phyloP scores from a whole-genome alignment of 2,329 filamentous ascomycete genomes.

The Hypoxylon sp. region DNA sequence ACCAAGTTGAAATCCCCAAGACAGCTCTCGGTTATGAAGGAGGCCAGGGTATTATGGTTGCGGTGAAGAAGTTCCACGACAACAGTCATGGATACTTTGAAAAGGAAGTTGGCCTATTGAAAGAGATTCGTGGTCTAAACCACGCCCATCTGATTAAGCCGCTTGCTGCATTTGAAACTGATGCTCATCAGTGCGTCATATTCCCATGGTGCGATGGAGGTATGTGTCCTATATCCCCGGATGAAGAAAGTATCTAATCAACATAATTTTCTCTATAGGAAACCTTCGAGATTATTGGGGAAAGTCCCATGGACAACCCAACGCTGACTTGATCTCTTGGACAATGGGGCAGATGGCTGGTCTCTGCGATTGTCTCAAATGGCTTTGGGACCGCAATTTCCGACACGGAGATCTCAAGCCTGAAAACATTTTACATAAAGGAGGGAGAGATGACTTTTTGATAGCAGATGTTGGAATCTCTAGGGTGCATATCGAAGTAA shows the following conservation, averaged over 20 bases:
- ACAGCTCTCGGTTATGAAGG: too few species aligned
- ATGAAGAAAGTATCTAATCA: not conserved
- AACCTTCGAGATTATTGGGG: slow-evolving; percentile 34
- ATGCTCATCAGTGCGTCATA: slow-evolving; percentile 13
- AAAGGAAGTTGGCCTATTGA: too few species aligned
- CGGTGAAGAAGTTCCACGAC: too few species aligned
- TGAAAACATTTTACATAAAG: slow-evolving; percentile 33
- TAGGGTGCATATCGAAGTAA: slow-evolving; percentile 29
- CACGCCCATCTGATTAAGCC: slow-evolving; percentile 34
- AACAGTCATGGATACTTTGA: too few species aligned
- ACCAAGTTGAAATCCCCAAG: too few species aligned
- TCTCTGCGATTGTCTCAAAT: slow-evolving; percentile 27
- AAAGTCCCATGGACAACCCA: not conserved
- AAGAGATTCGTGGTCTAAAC: not conserved
- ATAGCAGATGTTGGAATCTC: slow-evolving; percentile 43
- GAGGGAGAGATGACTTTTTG: slow-evolving; percentile 7
- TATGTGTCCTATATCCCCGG: not conserved
- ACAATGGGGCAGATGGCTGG: slow-evolving; percentile 27
- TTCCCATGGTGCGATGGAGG: slow-evolving; percentile 43
- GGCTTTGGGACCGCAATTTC: slow-evolving; percentile 18
- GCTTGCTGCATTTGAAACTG: slow-evolving; percentile 28
- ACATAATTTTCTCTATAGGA: slow-evolving; percentile 3
- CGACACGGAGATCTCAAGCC: slow-evolving; percentile 45
- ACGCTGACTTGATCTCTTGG: slow-evolving; percentile 15
- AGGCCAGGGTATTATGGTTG: too few species aligned